A percentile compares a stretch with the other conserved stretches of the same genome.
Conservation (phyloP, 116 monocot species). For the Iris pallida region DNA sequence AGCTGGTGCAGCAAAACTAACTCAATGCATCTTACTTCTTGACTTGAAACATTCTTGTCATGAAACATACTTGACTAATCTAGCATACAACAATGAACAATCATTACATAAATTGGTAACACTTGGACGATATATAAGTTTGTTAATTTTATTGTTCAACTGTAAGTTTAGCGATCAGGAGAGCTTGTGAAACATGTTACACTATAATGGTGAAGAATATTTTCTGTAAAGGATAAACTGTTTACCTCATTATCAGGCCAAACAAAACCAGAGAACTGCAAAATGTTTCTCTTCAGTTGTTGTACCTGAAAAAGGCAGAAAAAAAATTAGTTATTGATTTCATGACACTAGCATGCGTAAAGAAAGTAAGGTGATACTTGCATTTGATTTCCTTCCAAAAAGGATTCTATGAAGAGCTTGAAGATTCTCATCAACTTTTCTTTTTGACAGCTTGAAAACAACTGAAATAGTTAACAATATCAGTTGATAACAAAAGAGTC, state of each 20-base stretch:
- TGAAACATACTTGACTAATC: no score
- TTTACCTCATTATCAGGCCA: conserved; percentile 77
- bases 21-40: no score
- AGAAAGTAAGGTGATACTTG: conserved; percentile 12
- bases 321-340: background rate
- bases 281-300: conserved; percentile 71
- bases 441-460: conserved; percentile 61
- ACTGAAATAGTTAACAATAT: conserved; percentile 33
- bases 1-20: background rate
- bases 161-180: no score
- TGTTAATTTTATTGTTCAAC: no score
- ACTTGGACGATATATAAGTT: no score
- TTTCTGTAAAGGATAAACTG: no score
- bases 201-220: no score
- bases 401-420: conserved; percentile 57
- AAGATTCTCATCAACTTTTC: conserved; percentile 65
- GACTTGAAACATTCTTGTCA: no score
- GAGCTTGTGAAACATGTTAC: no score
- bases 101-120: no score
- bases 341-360: no score
- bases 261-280: conserved; percentile 90
- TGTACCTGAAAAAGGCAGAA: conserved; percentile 36
- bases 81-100: no score
- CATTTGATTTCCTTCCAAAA: conserved; percentile 61
- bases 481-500: background rate